Evolutionary conservation across 2,329 filamentous ascomycete species (phyloP), one percentile per base, ranked within the genome.

Genomic region (Calonectria hongkongensis): DNA sequence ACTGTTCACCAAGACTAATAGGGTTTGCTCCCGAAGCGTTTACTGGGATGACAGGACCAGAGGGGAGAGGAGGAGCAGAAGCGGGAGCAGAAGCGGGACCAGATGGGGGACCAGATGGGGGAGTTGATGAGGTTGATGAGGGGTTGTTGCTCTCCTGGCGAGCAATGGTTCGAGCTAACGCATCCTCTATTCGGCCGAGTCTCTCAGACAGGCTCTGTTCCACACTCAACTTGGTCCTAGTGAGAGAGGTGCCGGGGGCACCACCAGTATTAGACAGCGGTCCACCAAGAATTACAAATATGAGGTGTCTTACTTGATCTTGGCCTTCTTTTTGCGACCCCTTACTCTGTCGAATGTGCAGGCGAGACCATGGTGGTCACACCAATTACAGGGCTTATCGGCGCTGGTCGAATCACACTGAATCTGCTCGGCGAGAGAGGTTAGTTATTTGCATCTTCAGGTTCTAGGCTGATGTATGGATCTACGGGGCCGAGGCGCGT

Each of bases 281-380:
- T 63, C 30, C 30, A 62, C 45, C 39, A 27, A n/a, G 7, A 1
- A 70, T 43, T 43, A n/a, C 13, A 30, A n/a, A 25, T n/a, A 25
- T n/a, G 58, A 60, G n/a, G 21, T n/a, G 25, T 47, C 27, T 36
- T n/a, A 80, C 77, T 63, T 77, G n/a, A 70, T 10, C 21, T 66
- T 76, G 2, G 39, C 27, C 54, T 72, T 67, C 68, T 72, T 78
- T 33, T 76, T 79, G 8, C 79, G 73, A 0, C 79, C 79, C 62
- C 78, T 78, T 1, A 75, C 73, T 13, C 79, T 73, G 39, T 80
- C 70, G 33, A 80, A 80, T 10, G 79, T 71, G 18, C 68, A 71
- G 25, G 51, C 51, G 6, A 71, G 62, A 27, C 68, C 43, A 58
- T 71, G 68, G 51, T 71, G 68, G 36, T 66, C 68, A 50, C 68